These are phyloP conservation scores for Annulohypoxylon nitens DNA, from an alignment of 495 filamentous ascomycete genomes.

Conservation along the genomic window DNA sequence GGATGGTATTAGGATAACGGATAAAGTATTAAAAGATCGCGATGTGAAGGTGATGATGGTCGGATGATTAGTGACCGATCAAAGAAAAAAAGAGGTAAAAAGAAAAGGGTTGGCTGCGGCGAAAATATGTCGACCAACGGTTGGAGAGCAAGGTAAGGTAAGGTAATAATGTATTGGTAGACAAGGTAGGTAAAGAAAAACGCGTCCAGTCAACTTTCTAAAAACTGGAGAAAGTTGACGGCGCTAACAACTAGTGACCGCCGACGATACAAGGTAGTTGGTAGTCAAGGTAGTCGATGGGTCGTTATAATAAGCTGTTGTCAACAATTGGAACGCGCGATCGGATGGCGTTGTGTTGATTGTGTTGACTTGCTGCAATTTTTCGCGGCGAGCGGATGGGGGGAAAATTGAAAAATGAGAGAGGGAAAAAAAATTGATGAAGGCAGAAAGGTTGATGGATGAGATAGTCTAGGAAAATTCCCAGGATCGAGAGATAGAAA, in stretches of 20 bases:
- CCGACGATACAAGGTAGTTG: constrained; percentile 11
- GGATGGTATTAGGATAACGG: neutral
- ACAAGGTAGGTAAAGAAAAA: constrained; percentile 41
- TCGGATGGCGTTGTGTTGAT: constrained; percentile 30
- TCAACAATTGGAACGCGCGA: constrained; percentile 43
- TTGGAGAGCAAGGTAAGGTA: constrained; percentile 19
- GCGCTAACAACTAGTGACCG: constrained; percentile 41
- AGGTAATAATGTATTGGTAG: constrained; percentile 1
- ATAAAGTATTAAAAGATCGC: constrained; percentile 27
- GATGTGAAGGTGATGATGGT: constrained; percentile 28
- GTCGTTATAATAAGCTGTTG: neutral
- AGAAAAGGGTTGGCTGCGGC: constrained; percentile 40
- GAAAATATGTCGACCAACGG: constrained; percentile 47
- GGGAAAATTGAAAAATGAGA: constrained; percentile 19
- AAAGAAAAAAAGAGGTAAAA: constrained; percentile 13
- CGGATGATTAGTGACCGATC: constrained; percentile 16
- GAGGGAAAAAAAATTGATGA: constrained; percentile 33
- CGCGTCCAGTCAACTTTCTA: constrained; percentile 47
- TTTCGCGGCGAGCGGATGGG: constrained; percentile 20
- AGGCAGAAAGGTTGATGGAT: constrained; percentile 40
- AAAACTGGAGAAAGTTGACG: constrained; percentile 44
- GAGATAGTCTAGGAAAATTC: constrained; percentile 43
- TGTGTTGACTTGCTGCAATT: neutral
- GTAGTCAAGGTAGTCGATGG: constrained; percentile 34
- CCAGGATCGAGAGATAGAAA: constrained; percentile 44